Base-by-base conservation (phyloP, 306 rosid species). In the Quercus agrifolia region DNA sequence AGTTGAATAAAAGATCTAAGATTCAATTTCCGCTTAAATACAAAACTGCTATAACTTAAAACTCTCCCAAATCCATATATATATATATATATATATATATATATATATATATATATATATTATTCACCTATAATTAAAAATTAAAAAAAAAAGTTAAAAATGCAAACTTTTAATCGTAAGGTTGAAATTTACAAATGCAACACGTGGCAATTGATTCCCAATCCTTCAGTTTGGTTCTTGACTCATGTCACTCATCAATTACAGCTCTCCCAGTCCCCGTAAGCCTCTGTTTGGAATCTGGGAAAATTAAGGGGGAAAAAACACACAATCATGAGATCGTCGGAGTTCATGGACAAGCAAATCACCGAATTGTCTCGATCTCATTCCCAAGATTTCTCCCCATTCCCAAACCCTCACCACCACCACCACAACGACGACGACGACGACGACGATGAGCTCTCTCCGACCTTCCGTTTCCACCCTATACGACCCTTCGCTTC, bases 331-430 rank as follows among this genome's bases (percentile, higher is more conserved):
- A 85, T 86, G 84, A 85, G 63, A 54, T 13, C 80, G 71, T 76
- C 88, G 30, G 84, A 82, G 20, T 79, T 68, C 71, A 82, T 70
- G 84, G 89, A 86, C 55, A 86, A 82, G 85, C 79, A 74, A 35
- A 71, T 81, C 69, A 71, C 57, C 79, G 90, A 78, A 27, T 79
- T 80, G 15, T 77, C 87, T 62, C 79, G 83, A 49, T 83, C 87
- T 51, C 77, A 75, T 74, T 86, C 87, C 57, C 83, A 80, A 54
- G 83, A 83, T 20, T 75, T 78, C 77, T 83, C 59, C 11, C 0
- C 7, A 17, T 74, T 62, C 74, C 35, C 84, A 4, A 67, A 78
- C 71, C 33, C 76, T 31, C 73, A 44, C 54, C 54, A 49, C 54
- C 54, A 2, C 17, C 54, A 12, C 15, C 0, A 46, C 54, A 20